Evolutionary conservation across 352 stramenopile species (phyloP).

Genomic region (Blastocystis sp.): DNA sequence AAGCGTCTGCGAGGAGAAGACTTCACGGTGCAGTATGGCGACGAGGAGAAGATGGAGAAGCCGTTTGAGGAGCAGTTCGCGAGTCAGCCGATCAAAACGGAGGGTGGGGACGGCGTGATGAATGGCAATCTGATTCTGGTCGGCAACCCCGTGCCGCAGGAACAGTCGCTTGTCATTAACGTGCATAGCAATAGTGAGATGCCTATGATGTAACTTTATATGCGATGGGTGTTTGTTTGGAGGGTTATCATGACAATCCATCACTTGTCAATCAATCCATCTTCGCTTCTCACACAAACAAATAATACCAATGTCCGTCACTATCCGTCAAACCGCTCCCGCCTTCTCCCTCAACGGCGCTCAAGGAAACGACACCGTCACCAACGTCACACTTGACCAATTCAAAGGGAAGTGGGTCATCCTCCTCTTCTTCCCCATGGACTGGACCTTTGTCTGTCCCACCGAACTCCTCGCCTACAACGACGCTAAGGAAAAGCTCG

Average conservation of each 20-base stretch:
- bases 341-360: neutral
- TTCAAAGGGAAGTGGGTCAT: constrained; percentile 75
- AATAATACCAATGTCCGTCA: no score
- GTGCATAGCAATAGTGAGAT: neutral
- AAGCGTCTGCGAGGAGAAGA: neutral
- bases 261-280: no score
- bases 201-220: neutral
- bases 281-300: no score
- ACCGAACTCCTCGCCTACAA: constrained; percentile 77
- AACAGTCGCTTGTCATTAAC: neutral
- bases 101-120: neutral
- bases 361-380: neutral
- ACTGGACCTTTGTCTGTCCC: constrained; percentile 78
- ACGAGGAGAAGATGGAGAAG: neutral
- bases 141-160: neutral
- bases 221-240: no score
- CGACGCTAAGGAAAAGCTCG: constrained; percentile 70
- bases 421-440: constrained; percentile 79
- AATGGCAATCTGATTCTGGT: neutral
- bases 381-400: constrained; percentile 67
- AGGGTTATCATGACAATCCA: no score
- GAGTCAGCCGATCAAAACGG: neutral
- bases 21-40: neutral
- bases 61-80: neutral
- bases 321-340: neutral